Conservation (phyloP, 2,329 filamentous ascomycete species). For the Cladosporium sp. region DNA sequence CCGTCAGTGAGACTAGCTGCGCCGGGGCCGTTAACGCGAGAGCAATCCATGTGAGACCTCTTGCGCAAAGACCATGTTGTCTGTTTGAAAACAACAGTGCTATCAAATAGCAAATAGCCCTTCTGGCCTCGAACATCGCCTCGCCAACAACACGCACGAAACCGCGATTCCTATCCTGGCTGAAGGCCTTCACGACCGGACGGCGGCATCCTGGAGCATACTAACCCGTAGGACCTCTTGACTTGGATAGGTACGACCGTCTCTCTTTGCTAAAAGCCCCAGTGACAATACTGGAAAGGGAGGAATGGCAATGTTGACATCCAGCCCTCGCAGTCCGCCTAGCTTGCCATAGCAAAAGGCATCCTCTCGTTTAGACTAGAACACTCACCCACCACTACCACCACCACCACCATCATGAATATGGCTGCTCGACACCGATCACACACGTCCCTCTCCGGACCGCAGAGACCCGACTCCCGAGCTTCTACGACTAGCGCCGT, state of each 20-base stretch:
- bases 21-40: conserved; percentile 9
- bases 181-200: neutral
- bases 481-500: conserved; percentile 32
- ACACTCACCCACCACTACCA: no score
- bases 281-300: neutral
- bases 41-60: conserved; percentile 12
- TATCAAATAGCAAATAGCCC: conserved; percentile 12
- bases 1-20: conserved; percentile 10
- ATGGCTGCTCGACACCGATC: conserved; percentile 19
- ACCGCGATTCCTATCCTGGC: conserved; percentile 4
- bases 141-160: neutral
- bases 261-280: neutral
- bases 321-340: conserved; percentile 3
- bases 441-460: conserved; percentile 24
- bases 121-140: conserved; percentile 2
- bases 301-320: conserved; percentile 7
- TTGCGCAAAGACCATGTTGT: conserved; percentile 13
- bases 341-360: conserved; percentile 7
- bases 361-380: conserved; percentile 5
- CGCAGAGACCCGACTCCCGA: conserved; percentile 28
- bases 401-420: conserved; percentile 4
- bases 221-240: conserved; percentile 5
- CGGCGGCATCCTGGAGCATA: conserved; percentile 10
- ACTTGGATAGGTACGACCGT: conserved; percentile 10
- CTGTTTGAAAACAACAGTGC: conserved; percentile 11